These are phyloP conservation scores for Nemania sp. DNA, from an alignment of 2,329 filamentous ascomycete genomes.

Conservation along the genomic window DNA sequence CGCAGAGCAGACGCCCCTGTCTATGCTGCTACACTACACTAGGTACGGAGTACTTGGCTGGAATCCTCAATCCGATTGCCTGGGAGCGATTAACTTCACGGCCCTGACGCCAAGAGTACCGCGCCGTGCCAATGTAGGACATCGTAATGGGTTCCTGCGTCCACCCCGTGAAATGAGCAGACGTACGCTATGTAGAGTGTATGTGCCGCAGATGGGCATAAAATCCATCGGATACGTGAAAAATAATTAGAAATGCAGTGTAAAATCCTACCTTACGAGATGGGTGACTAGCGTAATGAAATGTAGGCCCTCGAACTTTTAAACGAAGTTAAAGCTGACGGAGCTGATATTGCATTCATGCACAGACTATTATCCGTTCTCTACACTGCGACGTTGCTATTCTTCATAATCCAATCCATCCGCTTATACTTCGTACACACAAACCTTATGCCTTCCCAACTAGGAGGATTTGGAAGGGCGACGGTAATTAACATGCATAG, in stretches of 20 bases:
- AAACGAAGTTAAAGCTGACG: not conserved
- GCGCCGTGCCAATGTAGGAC: slow-evolving; percentile 8
- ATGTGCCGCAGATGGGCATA: not conserved
- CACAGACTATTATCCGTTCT: not conserved
- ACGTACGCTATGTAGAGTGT: too few relatives aligned
- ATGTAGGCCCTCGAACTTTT: not conserved
- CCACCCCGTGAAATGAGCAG: too few relatives aligned
- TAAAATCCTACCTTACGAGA: not conserved
- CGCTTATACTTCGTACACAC: not conserved
- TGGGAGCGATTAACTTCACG: slow-evolving; percentile 26
- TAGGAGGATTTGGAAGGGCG: too few relatives aligned
- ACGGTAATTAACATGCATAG: too few relatives aligned
- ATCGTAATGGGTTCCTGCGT: slow-evolving; percentile 17
- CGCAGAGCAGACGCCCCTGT: not conserved
- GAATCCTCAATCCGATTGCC: slow-evolving; percentile 20
- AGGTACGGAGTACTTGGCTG: slow-evolving; percentile 5
- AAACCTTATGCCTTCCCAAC: too few relatives aligned
- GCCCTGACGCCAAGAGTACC: slow-evolving; percentile 15
- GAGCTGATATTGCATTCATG: not conserved
- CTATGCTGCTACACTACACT: too few relatives aligned
- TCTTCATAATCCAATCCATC: not conserved
- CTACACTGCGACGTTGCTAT: too few relatives aligned
- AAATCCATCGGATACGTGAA: too few relatives aligned
- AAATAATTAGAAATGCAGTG: slow-evolving; percentile 1
- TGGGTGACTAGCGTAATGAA: not conserved